Conservation (phyloP, 2,329 filamentous ascomycete genomes). For the Aspergillus proliferans region DNA sequence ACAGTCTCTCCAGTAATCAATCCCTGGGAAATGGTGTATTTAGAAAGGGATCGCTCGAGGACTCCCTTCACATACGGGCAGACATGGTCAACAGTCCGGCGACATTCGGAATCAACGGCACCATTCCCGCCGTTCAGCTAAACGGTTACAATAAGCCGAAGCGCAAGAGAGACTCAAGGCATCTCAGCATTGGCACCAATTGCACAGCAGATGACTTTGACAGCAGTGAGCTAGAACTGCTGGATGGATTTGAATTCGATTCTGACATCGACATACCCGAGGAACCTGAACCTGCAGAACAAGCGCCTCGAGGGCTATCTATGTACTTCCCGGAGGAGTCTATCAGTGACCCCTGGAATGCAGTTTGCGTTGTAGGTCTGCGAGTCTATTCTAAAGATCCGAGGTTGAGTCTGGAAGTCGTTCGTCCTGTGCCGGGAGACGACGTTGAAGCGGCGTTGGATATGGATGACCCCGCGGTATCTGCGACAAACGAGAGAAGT, state of each 20-base stretch:
- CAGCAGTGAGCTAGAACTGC: slow-evolving; percentile 27
- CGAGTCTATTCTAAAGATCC: slow-evolving; percentile 52
- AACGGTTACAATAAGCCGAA: slow-evolving; percentile 16
- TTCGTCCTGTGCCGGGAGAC: slow-evolving; percentile 38
- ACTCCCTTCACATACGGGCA: not conserved
- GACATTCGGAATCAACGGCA: slow-evolving; percentile 8
- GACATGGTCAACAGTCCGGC: not conserved
- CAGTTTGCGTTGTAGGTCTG: slow-evolving; percentile 54
- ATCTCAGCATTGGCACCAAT: slow-evolving; percentile 20
- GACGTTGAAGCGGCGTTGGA: slow-evolving; percentile 38
- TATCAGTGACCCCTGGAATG: slow-evolving; percentile 50
- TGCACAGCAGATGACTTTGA: slow-evolving; percentile 16
- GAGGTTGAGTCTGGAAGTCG: slow-evolving; percentile 46
- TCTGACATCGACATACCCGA: slow-evolving; percentile 38
- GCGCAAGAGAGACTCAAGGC: slow-evolving; percentile 5
- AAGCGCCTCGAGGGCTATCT: slow-evolving; percentile 3
- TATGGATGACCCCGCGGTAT: slow-evolving; percentile 35
- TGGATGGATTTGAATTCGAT: slow-evolving; percentile 39
- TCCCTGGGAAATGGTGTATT: not conserved
- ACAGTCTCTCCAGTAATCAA: not conserved
- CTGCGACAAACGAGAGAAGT: slow-evolving; percentile 22
- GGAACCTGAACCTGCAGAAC: slow-evolving; percentile 14
- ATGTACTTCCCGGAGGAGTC: slow-evolving; percentile 12
- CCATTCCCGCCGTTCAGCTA: slow-evolving; percentile 23
- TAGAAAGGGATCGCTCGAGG: not conserved